Base-by-base conservation (phyloP, 2,329 filamentous ascomycete species). In the Phaeoacremonium minimum region DNA sequence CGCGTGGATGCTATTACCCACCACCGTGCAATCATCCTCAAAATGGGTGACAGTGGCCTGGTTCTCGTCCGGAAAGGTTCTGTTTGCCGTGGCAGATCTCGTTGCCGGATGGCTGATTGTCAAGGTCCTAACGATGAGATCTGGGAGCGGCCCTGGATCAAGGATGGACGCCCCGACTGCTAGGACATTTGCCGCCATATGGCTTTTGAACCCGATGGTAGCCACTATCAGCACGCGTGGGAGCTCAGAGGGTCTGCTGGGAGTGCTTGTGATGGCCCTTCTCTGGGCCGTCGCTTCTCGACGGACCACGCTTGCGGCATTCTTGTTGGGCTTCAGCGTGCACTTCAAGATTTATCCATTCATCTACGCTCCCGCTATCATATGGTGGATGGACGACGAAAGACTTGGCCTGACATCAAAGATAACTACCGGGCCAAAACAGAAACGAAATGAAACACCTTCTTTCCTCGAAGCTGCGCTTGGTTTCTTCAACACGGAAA, bases 301-400 rank as follows among this genome's bases (percentile, higher is more conserved):
- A 34, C 68, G 69, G n/a, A 65, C 85, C 14, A 52, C 62, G 2
- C 56, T 94, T 7, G 85, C 89, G 0, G 91, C 87, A 0, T 46
- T 81, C 4, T 59, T 97, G 18, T 69, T 98, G 4, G 93, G 93
- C 0, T 63, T 95, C 18, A 80, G 80, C 2, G 90, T 97, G 17
- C 93, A 98, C 63, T 94, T 98, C 66, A 98, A 98, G 71, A 97
- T 98, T 43, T 98, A 98, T 53, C 93, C 93, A 0, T 95, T 97
- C 60, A 87, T 98, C 42, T 98, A 98, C 60, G 91, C 87, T 3
- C 78, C 83, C 0, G 81, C 84, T 4, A 82, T 93, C 29, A 60
- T 88, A 5, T 89, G 84, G 83, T 90, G 83, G 83, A 78, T 91
- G 65, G 85, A 87, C 47, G 64, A 63, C 4, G 71, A 74, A 44